Conservation (phyloP, 352 stramenopile species). For the Phytophthora crassamura region DNA sequence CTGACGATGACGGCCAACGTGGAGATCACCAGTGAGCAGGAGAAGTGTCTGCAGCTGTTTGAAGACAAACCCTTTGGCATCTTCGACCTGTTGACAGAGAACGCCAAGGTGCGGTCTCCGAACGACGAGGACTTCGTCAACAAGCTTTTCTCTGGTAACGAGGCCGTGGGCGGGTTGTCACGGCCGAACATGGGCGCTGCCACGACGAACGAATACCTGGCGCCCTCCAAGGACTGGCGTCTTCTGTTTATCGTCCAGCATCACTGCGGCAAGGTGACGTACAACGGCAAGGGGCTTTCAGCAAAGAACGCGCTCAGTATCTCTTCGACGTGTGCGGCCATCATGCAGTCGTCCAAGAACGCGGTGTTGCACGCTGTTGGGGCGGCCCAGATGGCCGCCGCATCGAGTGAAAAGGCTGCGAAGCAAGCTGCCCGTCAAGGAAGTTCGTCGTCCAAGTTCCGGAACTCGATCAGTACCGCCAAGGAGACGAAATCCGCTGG, state of each 20-base stretch:
- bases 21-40: conserved; percentile 59
- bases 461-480: conserved; percentile 54
- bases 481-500: conserved; percentile 44
- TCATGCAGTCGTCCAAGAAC: conserved; percentile 89
- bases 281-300: conserved; percentile 74
- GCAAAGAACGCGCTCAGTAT: conserved; percentile 78
- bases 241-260: conserved; percentile 81
- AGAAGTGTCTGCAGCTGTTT: conserved; percentile 74
- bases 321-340: conserved; percentile 79
- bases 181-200: conserved; percentile 68
- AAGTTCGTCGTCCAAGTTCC: conserved; percentile 49
- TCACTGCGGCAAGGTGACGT: conserved; percentile 74
- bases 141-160: conserved; percentile 80
- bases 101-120: conserved; percentile 64
- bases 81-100: conserved; percentile 74
- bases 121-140: conserved; percentile 85
- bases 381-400: conserved; percentile 66
- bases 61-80: conserved; percentile 79
- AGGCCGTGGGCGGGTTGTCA: conserved; percentile 53
- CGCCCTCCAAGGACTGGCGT: conserved; percentile 78
- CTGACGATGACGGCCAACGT: conserved; percentile 64
- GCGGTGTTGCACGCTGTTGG: conserved; percentile 73
- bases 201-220: conserved; percentile 68
- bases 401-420: conserved; percentile 55
- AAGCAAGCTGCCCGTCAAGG: conserved; percentile 41